These are phyloP conservation scores for Prosopis cineraria DNA, from an alignment of 306 rosid genomes.

Conservation along the genomic window DNA sequence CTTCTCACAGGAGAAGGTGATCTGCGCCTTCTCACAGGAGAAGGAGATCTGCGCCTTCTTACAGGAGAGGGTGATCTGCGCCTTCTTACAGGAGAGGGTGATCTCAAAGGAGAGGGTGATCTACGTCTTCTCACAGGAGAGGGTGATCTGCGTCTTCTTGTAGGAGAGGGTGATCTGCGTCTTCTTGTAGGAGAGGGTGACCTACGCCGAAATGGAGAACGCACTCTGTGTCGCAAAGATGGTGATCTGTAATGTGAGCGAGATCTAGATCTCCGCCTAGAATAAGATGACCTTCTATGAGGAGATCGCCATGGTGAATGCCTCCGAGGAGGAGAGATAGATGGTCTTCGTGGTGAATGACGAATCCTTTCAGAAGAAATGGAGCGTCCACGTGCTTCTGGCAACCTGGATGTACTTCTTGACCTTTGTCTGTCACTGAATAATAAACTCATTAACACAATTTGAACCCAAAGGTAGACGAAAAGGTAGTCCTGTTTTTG, in stretches of 20 bases:
- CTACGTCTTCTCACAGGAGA: conserved; percentile 37
- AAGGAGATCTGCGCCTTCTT: conserved; percentile 42
- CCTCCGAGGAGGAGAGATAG: conserved; percentile 56
- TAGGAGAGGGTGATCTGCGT: conserved; percentile 60
- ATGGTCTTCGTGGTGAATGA: conserved; percentile 50
- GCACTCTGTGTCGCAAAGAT: conserved; percentile 51
- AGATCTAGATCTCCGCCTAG: conserved; percentile 54
- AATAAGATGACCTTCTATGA: conserved; percentile 46
- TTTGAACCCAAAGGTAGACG: conserved; percentile 16
- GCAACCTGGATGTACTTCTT: conserved; percentile 68
- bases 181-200: conserved; percentile 48
- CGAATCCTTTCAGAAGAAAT: conserved; percentile 54
- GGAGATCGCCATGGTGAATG: conserved; percentile 55
- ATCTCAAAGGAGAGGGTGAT: conserved; percentile 42
- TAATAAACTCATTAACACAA: conserved; percentile 19
- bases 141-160: conserved; percentile 44
- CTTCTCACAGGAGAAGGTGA: conserved; percentile 40
- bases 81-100: conserved; percentile 35
- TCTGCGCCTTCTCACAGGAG: conserved; percentile 41
- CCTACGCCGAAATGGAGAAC: conserved; percentile 54
- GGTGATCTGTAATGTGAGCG: conserved; percentile 52
- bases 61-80: conserved; percentile 64
- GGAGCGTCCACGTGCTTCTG: conserved; percentile 51
- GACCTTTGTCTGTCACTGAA: conserved; percentile 54
- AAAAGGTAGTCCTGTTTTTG: background rate